Evolutionary conservation across 352 stramenopile genomes (phyloP), one percentile per base, ranked within the genome.

Genomic region (Globisporangium paroecandrum): DNA sequence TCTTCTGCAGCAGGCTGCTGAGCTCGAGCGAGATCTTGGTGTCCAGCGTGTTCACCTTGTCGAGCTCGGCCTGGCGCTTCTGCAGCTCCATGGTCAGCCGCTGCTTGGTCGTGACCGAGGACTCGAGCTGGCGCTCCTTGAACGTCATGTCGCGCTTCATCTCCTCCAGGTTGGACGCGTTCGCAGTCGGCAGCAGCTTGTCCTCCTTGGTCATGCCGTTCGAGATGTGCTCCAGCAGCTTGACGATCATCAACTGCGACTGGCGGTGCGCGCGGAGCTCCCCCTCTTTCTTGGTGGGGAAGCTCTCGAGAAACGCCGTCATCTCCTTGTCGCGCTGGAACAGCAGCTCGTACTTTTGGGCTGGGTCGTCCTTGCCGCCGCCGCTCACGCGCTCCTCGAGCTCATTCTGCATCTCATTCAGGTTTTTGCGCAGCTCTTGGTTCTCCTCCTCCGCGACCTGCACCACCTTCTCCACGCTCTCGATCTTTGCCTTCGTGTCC

Each of bases 41-140:
- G 68, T 98, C 92, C 9, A 97, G 74, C 27, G 85, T 97, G 73
- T 97, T 95, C 18, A 97, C 90, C 71, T 97, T 98, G 51, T 92
- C 86, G 43, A 97, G 82, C 70, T 98, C 92, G 5, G 80, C 77
- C 65, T 95, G 87, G 4, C 92, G 87, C 69, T 97, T 97, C 63
- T 89, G 80, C 3, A 96, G 76, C 68, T 98, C 90, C 74, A 89
- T 85, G 38, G 85, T 75, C 18, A 98, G 77, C 1, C 90, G 83
- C 66, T 93, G 82, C 77, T 96, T 97, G 6, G 92, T 98, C 29
- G 88, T 87, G 53, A 95, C 76, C 20, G 85, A 92, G 7, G 82
- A 96, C 74, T 97, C 92, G n/a, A 98, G 83, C 68, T 98, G 91
- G 18, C 86, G 83, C 73, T 98, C 89, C 72, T 98, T 98, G 75